Evolutionary conservation across 768 basidiomycete genomes (phyloP), one percentile per base, ranked within the genome.

Genomic region (Dioszegia hungarica): DNA sequence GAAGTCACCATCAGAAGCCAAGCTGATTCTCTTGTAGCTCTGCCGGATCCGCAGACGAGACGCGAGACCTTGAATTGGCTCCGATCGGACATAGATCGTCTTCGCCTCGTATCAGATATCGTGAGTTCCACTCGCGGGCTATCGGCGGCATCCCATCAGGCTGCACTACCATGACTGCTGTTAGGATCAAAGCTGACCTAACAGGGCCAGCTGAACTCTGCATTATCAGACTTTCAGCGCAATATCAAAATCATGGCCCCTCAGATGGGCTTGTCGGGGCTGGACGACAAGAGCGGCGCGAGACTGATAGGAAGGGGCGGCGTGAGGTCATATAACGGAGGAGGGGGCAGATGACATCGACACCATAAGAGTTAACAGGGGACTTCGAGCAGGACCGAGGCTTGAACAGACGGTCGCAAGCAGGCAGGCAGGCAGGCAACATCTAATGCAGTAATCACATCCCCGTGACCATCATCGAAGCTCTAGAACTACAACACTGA

Each of bases 31-130:
- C 29, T 11, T 25, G 2, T 44, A 75, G 74, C 73, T 34, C 53
- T 75, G n/a, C 73, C 70, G 14, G 70, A 73, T 44, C 40, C 61
- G 11, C 36, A 44, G 10, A 72, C 69, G 6, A 62, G 75, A 5
- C 44, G 75, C 47, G 75, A 76, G 40, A 76, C 75, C 17, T 54
- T 76, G 4, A 64, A 76, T 56, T 74, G 58, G 53, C 41, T 76
- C 0, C 40, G 75, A 56, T 57, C 59, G 11, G 75, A 76, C 53
- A 39, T 76, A n/a, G 67, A 73, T 36, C 56, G 67, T 47, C 39
- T 76, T 17, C 50, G 60, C 15, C 44, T 50, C 3, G 61, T 62
- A 14, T 59, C 59, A 17, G 71, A 75, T 49, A 39, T 75, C 10
- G 74, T 74, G 38, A 49, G 74, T 59, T 33, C 10, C 27, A 19